Base-by-base conservation (phyloP, 768 basidiomycete species). In the Calocera cornea region DNA sequence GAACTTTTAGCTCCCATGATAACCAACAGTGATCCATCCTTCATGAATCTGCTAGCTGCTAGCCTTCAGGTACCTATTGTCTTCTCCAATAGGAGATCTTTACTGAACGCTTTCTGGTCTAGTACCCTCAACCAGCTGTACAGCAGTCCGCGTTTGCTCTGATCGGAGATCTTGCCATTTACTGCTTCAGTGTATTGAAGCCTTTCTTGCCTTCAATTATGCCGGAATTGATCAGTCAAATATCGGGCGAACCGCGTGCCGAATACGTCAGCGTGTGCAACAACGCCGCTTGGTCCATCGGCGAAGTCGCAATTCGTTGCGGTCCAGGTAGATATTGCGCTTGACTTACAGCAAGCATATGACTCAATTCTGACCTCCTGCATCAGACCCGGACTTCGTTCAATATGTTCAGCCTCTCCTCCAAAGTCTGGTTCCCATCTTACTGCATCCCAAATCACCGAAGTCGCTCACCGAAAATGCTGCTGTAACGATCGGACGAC, bases 221-320 rank as follows among this genome's bases (percentile, higher is more conserved):
- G 90, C 82, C 85, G 17, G 90, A 94, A 74, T 82, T 99, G 66
- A 89, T 90, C 69, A 78, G 83, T 41, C 95, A 98, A 73, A 88
- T 99, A 65, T 90, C 94, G 69, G 89, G 90, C 2, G 91, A 95
- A 73, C 97, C 95, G 0, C 90, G 92, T 72, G 82, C 89, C 34
- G 95, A 97, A 76, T 93, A 94, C 73, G 86, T 98, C 70, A 95
- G 92, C 71, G 97, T 95, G 3, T 95, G 92, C 76, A 99, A 99
- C 78, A 99, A 99, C 74, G 97, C 97, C 11, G 95, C 95, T 0
- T 99, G 97, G 97, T 94, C 93, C n/a, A 94, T 97, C 33, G 97
- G 97, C 49, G 97, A 99, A 77, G 92, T 99, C 34, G 92, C 97
- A 8, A 78, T 99, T 69, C 90, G 93, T 60, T 94, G 91, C 74